These are phyloP conservation scores for Colletotrichum plurivorum DNA, from an alignment of 2,329 filamentous ascomycete genomes.

Conservation along the genomic window DNA sequence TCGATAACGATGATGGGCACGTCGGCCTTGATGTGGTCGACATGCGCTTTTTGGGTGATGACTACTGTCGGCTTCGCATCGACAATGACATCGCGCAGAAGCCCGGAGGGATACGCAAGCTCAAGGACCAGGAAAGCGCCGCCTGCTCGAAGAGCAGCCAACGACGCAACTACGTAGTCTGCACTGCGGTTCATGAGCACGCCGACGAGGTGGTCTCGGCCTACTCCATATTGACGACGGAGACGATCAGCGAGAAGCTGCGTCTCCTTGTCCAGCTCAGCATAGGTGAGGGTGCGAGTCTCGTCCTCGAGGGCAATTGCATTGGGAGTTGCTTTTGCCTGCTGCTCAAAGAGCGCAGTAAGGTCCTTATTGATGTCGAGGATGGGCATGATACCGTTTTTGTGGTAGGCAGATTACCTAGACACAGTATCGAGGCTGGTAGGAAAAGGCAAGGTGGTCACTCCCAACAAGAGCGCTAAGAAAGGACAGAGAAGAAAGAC, in stretches of 20 bases:
- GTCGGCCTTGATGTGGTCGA: constrained; percentile 73
- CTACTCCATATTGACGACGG: constrained; percentile 76
- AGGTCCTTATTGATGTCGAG: constrained; percentile 82
- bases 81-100: constrained; percentile 82
- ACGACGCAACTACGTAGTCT: constrained; percentile 83
- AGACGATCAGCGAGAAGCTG: constrained; percentile 75
- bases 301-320: constrained; percentile 82
- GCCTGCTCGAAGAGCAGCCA: constrained; percentile 83
- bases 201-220: constrained; percentile 81
- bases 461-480: constrained; percentile 4
- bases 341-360: constrained; percentile 77
- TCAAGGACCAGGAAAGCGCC: constrained; percentile 87
- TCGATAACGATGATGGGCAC: constrained; percentile 78
- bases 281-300: constrained; percentile 76
- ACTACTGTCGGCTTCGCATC: constrained; percentile 81
- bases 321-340: constrained; percentile 78
- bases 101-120: constrained; percentile 80
- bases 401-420: neutral
- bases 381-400: constrained; percentile 67
- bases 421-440: neutral
- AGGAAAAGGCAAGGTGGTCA: constrained; percentile 1
- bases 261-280: constrained; percentile 78
- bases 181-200: constrained; percentile 82
- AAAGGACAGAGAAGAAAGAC: neutral
- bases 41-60: constrained; percentile 76